A percentile compares a stretch with the other conserved stretches of the same genome.
These are phyloP conservation scores for Clitocybe nebularis DNA, from an alignment of 1,284 basidiomycete species.

Conservation along the genomic window DNA sequence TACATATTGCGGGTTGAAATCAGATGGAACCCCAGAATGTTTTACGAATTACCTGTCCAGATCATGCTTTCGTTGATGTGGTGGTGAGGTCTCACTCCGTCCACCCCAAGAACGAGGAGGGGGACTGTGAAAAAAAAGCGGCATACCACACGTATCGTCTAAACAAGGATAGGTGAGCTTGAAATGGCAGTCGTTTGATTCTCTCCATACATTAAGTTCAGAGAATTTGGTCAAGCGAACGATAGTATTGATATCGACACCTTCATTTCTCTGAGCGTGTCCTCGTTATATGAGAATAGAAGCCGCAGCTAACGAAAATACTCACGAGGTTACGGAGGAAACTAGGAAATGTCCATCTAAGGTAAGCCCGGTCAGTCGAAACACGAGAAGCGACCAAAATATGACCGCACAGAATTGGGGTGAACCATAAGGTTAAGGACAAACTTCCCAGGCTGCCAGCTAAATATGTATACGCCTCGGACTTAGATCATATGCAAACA, in stretches of 20 bases:
- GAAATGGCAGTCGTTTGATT: neutral
- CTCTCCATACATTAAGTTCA: slow-evolving; percentile 63
- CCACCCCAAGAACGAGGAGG: slow-evolving; percentile 58
- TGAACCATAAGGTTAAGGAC: slow-evolving; percentile 63
- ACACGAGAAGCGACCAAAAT: slow-evolving; percentile 4
- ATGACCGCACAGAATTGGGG: slow-evolving; percentile 55
- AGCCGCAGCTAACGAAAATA: slow-evolving; percentile 5
- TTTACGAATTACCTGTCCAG: slow-evolving; percentile 33
- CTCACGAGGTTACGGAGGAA: slow-evolving; percentile 61
- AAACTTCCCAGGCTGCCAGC: slow-evolving; percentile 66
- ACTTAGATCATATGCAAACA: slow-evolving; percentile 33
- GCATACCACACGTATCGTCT: slow-evolving; percentile 68
- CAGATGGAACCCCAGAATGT: neutral
- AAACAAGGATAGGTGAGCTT: slow-evolving; percentile 3
- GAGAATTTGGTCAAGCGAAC: slow-evolving; percentile 72
- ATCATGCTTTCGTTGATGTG: slow-evolving; percentile 63
- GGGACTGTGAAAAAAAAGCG: slow-evolving; percentile 66
- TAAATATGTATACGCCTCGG: slow-evolving; percentile 65
- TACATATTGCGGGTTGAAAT: slow-evolving; percentile 15
- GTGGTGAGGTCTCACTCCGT: slow-evolving; percentile 57
- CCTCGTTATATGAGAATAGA: slow-evolving; percentile 4
- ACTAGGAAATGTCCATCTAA: slow-evolving; percentile 58
- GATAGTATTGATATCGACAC: slow-evolving; percentile 59
- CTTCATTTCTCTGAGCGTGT: slow-evolving; percentile 40
- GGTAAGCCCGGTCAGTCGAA: slow-evolving; percentile 14